phyloP scores from a whole-genome alignment of 1,284 basidiomycete genomes.

The Xerocomus minutiporus region DNA sequence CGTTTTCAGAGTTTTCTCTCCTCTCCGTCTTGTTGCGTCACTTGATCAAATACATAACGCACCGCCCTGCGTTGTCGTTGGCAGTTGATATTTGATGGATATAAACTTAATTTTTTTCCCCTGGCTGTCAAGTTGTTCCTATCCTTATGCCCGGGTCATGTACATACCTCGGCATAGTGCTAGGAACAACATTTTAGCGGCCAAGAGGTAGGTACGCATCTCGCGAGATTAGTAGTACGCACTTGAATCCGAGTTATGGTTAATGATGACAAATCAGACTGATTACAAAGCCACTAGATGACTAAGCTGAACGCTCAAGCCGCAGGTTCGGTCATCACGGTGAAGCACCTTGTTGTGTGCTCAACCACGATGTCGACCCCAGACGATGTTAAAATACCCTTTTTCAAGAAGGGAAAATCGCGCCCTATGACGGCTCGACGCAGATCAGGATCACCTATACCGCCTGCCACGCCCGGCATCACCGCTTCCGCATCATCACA shows the following conservation, averaged over 20 bases:
- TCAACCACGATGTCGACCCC: constrained; percentile 39
- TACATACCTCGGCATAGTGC: neutral
- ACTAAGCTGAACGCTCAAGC: constrained; percentile 17
- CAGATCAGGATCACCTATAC: constrained; percentile 46
- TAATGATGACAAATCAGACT: constrained; percentile 9
- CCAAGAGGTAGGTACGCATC: neutral
- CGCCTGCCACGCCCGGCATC: constrained; percentile 10
- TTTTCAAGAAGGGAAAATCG: constrained; percentile 82
- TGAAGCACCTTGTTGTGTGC: neutral
- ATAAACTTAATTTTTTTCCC: neutral
- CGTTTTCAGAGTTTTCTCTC: neutral
- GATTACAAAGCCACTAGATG: constrained; percentile 13
- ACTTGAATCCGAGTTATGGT: neutral
- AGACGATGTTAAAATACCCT: constrained; percentile 57
- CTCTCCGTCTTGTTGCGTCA: neutral
- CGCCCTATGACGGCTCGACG: constrained; percentile 70
- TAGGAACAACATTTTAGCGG: neutral
- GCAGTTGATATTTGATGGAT: neutral
- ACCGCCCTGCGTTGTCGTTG: neutral
- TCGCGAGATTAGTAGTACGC: neutral
- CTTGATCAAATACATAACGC: constrained; percentile 3
- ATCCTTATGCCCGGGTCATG: neutral
- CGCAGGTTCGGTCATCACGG: too few relatives aligned
- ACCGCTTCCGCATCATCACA: constrained; percentile 32
- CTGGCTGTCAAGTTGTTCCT: neutral